phyloP scores from a whole-genome alignment of 768 basidiomycete species.

The Leucogyrophana mollusca region DNA sequence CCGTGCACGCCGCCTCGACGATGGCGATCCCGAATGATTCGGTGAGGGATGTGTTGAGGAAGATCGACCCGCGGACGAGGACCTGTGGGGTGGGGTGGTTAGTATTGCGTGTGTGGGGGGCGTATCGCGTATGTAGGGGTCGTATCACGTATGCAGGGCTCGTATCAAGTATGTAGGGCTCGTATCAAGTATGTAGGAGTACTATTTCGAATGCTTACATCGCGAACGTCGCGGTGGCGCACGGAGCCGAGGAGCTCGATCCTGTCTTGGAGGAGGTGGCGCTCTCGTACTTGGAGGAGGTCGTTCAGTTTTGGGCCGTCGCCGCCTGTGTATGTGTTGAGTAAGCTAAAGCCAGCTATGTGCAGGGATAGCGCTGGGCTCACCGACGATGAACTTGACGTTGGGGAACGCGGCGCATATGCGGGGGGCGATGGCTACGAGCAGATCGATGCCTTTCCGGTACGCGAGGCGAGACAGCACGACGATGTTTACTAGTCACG shows the following conservation, averaged over 20 bases:
- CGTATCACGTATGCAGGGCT: no score
- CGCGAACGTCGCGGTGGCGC: slow-evolving; percentile 76
- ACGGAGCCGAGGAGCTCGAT: slow-evolving; percentile 89
- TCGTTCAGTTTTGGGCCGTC: slow-evolving; percentile 96
- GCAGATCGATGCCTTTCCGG: slow-evolving; percentile 93
- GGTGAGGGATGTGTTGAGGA: slow-evolving; percentile 92
- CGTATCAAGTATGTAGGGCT: not conserved
- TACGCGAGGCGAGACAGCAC: slow-evolving; percentile 90
- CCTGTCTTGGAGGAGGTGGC: slow-evolving; percentile 82
- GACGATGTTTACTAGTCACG: slow-evolving; percentile 77
- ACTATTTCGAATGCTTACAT: slow-evolving; percentile 45
- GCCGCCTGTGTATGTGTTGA: slow-evolving; percentile 58
- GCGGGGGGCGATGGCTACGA: slow-evolving; percentile 88
- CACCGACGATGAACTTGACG: slow-evolving; percentile 87
- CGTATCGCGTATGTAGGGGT: no score
- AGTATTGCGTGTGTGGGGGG: no score
- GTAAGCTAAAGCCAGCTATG: not conserved
- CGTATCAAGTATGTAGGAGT: not conserved
- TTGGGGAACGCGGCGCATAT: slow-evolving; percentile 85
- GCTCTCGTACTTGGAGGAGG: slow-evolving; percentile 93
- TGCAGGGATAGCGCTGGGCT: slow-evolving; percentile 11
- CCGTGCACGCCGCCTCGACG: slow-evolving; percentile 93
- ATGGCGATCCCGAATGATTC: slow-evolving; percentile 98
- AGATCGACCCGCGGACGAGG: slow-evolving; percentile 84
- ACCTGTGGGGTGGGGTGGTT: slow-evolving; percentile 46